Base-by-base conservation (phyloP, 1,284 basidiomycete species). In the Austropuccinia psidii region DNA sequence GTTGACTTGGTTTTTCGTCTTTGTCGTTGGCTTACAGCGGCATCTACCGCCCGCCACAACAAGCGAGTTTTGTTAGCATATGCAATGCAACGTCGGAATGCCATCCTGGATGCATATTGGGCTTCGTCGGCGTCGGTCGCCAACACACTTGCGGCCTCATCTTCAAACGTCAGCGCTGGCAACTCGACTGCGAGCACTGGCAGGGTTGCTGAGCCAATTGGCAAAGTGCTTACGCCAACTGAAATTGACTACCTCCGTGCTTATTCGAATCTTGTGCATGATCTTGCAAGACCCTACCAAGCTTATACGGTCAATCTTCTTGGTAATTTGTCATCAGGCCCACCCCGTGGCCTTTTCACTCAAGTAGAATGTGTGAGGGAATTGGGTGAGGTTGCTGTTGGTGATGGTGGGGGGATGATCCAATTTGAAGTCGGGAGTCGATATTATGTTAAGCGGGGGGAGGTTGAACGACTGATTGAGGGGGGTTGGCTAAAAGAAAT, bases 291-390 rank as follows among this genome's bases (percentile, higher is more conserved):
- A 35, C 68, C 68, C 3, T 72, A 72, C 31, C 68, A 72, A 4
- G 68, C 55, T 7, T 72, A 61, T 29, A 61, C 68, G n/a, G 55
- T 72, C 57, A 62, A 72, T 35, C 57, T 72, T 1, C 27, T 61
- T 1, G 67, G 67, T 4, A 69, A 69, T n/a, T 43, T 69, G 3
- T 52, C 67, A 19, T 35, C 39, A 45, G 68, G 68, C 13, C 68
- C 68, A 15, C 41, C 68, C 3, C 55, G 55, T 9, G 68, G 55
- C 5, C 45, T 72, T 4, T 72, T 72, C 45, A 72, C 62, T 33
- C 68, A 72, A 47, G 68, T 72, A 11, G 68, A 72, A 54, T 72
- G 68, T 43, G 37, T 72, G 31, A 57, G 55, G 17, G 68, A 72
- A 27, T 62, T 72, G 43, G 68, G 68, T 29, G 68, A 72, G 35